Evolutionary conservation across 2,329 filamentous ascomycete species (phyloP), one percentile per base, ranked within the genome.

Genomic region (Monosporascus cannonballus): DNA sequence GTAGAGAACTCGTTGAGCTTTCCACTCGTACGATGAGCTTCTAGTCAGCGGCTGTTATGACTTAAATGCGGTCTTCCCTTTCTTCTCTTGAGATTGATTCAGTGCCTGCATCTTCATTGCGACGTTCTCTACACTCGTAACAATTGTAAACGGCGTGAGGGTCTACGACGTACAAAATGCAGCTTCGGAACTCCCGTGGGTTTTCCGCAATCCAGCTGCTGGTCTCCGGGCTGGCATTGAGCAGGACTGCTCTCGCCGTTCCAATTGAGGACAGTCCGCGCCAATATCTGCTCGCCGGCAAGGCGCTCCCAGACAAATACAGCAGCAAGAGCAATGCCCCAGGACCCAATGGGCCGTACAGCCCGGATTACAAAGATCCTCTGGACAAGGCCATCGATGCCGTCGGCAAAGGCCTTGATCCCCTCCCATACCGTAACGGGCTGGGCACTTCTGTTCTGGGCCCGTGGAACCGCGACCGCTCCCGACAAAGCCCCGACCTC

Each of bases 401-500:
- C 5, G 65, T 85, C 44, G 80, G 77, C 14, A 73, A 83, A 2
- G 71, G 77, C 11, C 71, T 87, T n/a, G 78, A 87, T 57, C 86
- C 86, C 25, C 69, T 85, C 51, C 86, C 86, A 1, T 84, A 74
- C 66, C 76, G 83, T 36, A 85, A 85, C 63, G 84, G 84, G 24
- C 64, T 81, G 24, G 87, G 87, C 22, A 77, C 84, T 17, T 83
- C 79, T 9, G 80, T 90, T 15, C 71, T 89, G 22, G 87, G 87
- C 0, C 87, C 87, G 0, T 83, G 84, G 67, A 91, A 90, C 66
- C 75, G 73, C 54, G 80, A 80, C 49, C 82, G 87, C 22, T 82
- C 87, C 50, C 76, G 82, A 46, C 83, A 90, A 71, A 86, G 82
- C 65, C 86, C 87, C 0, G 86, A 90, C 67, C 71, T 89, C 44